Conservation (phyloP, 331 rosid genomes). For the Pyrus hybrid region DNA sequence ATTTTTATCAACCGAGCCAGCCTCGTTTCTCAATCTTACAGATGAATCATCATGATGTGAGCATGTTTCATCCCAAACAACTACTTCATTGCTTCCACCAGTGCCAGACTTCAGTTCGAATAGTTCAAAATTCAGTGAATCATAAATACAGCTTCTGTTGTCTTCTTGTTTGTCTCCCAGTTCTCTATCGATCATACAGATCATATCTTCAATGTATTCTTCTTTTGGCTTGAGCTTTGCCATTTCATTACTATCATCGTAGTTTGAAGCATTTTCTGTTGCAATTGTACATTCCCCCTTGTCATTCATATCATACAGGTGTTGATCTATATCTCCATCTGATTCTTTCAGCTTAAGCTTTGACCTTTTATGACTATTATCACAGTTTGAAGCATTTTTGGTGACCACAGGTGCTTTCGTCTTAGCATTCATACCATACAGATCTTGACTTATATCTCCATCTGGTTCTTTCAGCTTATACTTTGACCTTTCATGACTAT, state of each 20-base stretch:
- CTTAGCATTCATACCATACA: no score
- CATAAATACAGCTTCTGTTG: slow-evolving; percentile 12
- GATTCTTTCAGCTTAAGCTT: no score
- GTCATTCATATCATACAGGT: slow-evolving; percentile 1
- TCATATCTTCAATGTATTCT: slow-evolving; percentile 32
- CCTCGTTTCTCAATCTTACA: slow-evolving; percentile 10
- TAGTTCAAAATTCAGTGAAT: slow-evolving; percentile 31
- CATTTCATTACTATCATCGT: slow-evolving; percentile 1
- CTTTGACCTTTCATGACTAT: background rate
- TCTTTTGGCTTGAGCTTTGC: background rate
- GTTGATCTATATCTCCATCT: no score
- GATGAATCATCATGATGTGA: slow-evolving; percentile 5
- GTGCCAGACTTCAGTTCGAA: slow-evolving; percentile 14
- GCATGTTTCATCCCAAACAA: background rate
- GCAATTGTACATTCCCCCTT: background rate
- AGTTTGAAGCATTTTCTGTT: slow-evolving; percentile 4
- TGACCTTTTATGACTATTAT: no score
- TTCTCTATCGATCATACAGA: slow-evolving; percentile 17
- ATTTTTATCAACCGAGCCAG: background rate
- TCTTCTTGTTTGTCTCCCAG: slow-evolving; percentile 22
- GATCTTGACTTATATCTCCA: no score
- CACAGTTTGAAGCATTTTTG: no score
- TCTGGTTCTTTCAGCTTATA: background rate
- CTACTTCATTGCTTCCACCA: slow-evolving; percentile 5
- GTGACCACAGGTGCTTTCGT: no score